A percentile compares a stretch with the other conserved stretches of the same genome.
Evolutionary conservation across 129 eudicot species (phyloP).

Genomic region (Chrysanthemum lavandulifolium): DNA sequence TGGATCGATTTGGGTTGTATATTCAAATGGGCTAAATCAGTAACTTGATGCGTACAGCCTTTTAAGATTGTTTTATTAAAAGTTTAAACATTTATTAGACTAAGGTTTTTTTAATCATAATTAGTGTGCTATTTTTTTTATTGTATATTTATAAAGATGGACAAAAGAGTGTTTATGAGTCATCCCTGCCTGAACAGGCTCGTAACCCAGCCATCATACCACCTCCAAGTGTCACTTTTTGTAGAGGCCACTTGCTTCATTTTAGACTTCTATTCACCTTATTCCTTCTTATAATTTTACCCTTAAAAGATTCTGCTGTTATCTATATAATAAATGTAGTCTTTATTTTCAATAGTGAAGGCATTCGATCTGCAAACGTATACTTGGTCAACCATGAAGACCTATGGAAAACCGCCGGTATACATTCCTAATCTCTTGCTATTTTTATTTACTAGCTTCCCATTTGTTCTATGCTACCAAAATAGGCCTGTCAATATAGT

Average conservation of each 20-base stretch:
- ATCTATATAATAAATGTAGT: background rate
- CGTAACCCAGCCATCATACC: background rate
- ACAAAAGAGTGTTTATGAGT: background rate
- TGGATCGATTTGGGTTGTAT: constrained; percentile 1
- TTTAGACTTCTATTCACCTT: constrained; percentile 4
- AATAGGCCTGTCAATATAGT: background rate
- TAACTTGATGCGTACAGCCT: background rate
- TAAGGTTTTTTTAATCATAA: too few relatives aligned
- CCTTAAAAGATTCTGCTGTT: constrained; percentile 8
- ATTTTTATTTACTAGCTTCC: constrained; percentile 4
- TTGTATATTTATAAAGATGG: background rate
- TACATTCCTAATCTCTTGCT: constrained; percentile 13
- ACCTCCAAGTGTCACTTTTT: background rate
- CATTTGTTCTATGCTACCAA: background rate
- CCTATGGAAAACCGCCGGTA: constrained; percentile 99
- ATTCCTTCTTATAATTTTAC: background rate
- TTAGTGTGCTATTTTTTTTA: too few relatives aligned
- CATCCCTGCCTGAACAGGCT: background rate
- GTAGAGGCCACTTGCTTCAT: constrained; percentile 1
- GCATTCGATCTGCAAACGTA: constrained; percentile 80
- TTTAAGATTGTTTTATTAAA: too few relatives aligned
- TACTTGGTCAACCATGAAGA: constrained; percentile 89
- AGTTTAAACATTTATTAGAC: too few relatives aligned
- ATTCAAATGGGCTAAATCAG: background rate
- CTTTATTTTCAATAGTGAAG: constrained; percentile 53